Evolutionary conservation across 805 yeast genomes (phyloP).

Genomic region (Barnettozyma pratensis): DNA sequence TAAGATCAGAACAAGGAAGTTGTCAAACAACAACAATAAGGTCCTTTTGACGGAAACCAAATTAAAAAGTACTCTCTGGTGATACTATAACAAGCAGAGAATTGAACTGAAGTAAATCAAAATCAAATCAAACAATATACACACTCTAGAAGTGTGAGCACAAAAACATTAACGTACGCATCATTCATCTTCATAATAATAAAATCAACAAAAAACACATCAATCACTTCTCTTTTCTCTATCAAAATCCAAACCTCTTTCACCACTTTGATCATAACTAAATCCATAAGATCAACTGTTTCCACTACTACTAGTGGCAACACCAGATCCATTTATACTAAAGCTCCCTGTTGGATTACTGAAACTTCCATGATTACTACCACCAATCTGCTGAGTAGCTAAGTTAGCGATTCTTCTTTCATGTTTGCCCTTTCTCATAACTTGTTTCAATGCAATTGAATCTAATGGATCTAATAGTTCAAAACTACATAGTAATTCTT

Average conservation of each 20-base stretch:
- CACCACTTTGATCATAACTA: no score
- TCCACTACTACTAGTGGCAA: not conserved
- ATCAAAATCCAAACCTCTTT: no score
- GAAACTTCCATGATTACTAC: slow-evolving; percentile 18
- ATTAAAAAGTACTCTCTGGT: no score
- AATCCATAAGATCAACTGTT: not conserved
- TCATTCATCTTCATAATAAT: not conserved
- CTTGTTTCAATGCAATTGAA: slow-evolving; percentile 87
- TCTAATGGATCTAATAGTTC: slow-evolving; percentile 93
- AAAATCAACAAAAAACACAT: no score
- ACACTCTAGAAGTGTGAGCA: not conserved
- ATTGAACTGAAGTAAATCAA: not conserved
- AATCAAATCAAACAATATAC: not conserved
- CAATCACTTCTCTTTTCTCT: not conserved
- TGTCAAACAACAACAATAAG: no score
- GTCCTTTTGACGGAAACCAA: no score
- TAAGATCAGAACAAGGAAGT: no score
- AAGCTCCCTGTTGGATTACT: slow-evolving; percentile 20
- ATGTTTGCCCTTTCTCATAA: slow-evolving; percentile 88
- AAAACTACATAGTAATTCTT: slow-evolving; percentile 87
- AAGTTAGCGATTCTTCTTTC: slow-evolving; percentile 66
- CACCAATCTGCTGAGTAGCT: slow-evolving; percentile 15
- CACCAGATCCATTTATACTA: slow-evolving; percentile 3
- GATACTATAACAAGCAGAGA: not conserved
- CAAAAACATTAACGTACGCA: not conserved